phyloP scores from a whole-genome alignment of 1,284 basidiomycete species.

The Amylostereum areolatum region DNA sequence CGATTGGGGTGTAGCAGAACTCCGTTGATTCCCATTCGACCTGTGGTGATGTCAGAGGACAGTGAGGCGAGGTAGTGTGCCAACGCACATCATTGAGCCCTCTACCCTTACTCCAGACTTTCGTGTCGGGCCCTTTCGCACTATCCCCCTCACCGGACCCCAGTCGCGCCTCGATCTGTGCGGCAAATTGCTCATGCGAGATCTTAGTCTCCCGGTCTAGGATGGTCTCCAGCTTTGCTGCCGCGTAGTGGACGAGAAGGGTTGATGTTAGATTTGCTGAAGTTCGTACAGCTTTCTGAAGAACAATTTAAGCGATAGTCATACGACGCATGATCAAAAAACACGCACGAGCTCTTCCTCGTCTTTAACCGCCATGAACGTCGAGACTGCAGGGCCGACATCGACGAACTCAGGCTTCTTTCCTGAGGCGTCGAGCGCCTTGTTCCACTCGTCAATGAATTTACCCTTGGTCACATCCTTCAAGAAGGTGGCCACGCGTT shows the following conservation, averaged over 20 bases:
- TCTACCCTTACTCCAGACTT: conserved; percentile 80
- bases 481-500: conserved; percentile 61
- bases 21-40: conserved; percentile 86
- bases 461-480: conserved; percentile 83
- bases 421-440: conserved; percentile 43
- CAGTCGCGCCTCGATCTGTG: conserved; percentile 80
- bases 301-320: not conserved
- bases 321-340: not conserved
- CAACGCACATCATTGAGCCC: conserved; percentile 63
- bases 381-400: conserved; percentile 70
- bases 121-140: conserved; percentile 81
- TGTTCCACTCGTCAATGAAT: conserved; percentile 76
- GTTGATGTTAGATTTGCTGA: conserved; percentile 84
- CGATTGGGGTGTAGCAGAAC: conserved; percentile 93
- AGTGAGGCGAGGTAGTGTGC: not conserved
- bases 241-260: conserved; percentile 81
- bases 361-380: conserved; percentile 85
- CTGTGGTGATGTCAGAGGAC: conserved; percentile 29
- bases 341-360: conserved; percentile 79
- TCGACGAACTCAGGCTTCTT: conserved; percentile 73
- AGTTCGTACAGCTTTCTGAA: conserved; percentile 71
- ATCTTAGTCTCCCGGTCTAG: conserved; percentile 90
- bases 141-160: conserved; percentile 76
- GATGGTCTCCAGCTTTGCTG: conserved; percentile 84
- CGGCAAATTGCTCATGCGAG: conserved; percentile 81